Evolutionary conservation across 257 asterid genomes (phyloP), one percentile per base, ranked within the genome.

Genomic region (Solanum rostratum): DNA sequence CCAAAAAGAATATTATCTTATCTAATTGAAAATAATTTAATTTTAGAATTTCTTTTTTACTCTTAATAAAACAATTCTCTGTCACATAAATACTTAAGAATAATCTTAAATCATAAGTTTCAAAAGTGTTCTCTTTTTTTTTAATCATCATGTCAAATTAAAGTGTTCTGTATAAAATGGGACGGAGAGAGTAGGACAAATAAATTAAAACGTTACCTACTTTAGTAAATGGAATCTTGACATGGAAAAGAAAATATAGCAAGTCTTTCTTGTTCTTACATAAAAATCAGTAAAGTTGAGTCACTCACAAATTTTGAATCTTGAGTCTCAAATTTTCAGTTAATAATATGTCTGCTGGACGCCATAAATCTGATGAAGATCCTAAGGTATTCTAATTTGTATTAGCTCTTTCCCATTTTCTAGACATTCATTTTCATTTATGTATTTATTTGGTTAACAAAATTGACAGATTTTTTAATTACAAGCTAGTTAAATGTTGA

Each of bases 81-180:
- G n/a, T 33, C 39, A 33, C 39, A 33, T 0, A 33, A 33, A 33
- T 33, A 33, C 4, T 1, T 33, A 33, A 33, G 0, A 33, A 33
- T 30, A 3, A 30, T 33, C 4, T 33, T 33, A 33, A 3, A 33
- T 1, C 6, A 33, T 0, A 5, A 33, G 6, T 4, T 33, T 33
- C 5, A 33, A 33, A 33, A 33, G n/a, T n/a, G n/a, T n/a, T n/a
- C 3, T 33, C 0, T 33, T 33, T 33, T 33, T 33, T 33, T 1
- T 33, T 33, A 33, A 33, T 3, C 0, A 33, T 33, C 4, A 0
- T 33, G 6, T 33, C 6, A 33, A 33, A 33, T 33, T 1, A 33
- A 33, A 33, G 4, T 0, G 4, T 33, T 0, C 1, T 3, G 4
- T 1, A 4, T 33, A 33, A 33, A 33, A 1, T 33, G 39, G 4